phyloP scores from a whole-genome alignment of 345 rosid species.

The Mallotus nudiflorus region DNA sequence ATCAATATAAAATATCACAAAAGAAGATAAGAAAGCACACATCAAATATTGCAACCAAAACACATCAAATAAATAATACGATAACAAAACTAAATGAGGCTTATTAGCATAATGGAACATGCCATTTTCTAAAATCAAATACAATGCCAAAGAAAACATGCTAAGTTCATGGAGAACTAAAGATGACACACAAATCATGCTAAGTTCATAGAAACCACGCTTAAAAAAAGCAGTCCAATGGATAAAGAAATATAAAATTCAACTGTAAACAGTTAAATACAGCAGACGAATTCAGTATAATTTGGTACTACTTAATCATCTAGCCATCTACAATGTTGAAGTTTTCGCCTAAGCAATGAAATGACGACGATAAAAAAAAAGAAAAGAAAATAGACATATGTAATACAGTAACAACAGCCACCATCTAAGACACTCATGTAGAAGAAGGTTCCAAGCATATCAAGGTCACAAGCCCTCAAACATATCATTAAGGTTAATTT shows the following conservation, averaged over 20 bases:
- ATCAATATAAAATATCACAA: neutral
- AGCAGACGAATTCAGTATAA: neutral
- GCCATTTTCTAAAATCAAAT: too few relatives aligned
- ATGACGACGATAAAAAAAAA: neutral
- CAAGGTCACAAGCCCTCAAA: constrained; percentile 9
- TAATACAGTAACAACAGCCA: neutral
- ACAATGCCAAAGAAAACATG: too few relatives aligned
- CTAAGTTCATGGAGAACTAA: too few relatives aligned
- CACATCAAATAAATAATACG: too few relatives aligned
- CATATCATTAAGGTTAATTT: constrained; percentile 4
- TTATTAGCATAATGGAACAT: too few relatives aligned
- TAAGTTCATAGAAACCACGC: neutral
- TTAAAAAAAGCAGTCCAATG: neutral
- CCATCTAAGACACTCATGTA: constrained; percentile 5
- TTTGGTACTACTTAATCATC: neutral
- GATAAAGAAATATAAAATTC: too few relatives aligned
- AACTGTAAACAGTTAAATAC: neutral
- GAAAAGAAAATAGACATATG: neutral
- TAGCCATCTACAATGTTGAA: neutral
- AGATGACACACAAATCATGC: too few relatives aligned
- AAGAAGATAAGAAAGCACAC: neutral
- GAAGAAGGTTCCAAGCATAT: constrained; percentile 11
- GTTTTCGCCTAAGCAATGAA: neutral
- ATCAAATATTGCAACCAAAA: too few relatives aligned
- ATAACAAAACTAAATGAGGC: too few relatives aligned